Evolutionary conservation across 768 basidiomycete genomes (phyloP), one percentile per base, ranked within the genome.

Genomic region (Lactifluus piperatus): DNA sequence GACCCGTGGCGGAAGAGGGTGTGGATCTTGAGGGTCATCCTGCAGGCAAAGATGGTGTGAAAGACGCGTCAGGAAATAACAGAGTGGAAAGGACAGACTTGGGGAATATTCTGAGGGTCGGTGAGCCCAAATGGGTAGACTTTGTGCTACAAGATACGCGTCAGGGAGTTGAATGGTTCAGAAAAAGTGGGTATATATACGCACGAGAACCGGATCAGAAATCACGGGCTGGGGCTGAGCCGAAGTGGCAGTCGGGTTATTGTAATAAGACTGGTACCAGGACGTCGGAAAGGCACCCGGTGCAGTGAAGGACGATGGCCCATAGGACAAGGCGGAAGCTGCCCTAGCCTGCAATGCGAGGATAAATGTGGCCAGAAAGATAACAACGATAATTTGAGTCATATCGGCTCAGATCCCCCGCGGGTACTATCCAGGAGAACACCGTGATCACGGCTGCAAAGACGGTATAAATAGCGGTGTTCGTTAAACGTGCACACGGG

Each of bases 191-290:
- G 34, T 10, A 30, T 37, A 22, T 32, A 39, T 47, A 47, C 69
- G 56, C 62, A 86, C 87, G 27, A 78, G 77, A 32, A 88, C 79
- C 9, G 85, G 83, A 67, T 90, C 87, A 14, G 85, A 80, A 37
- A 90, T 78, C 58, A 88, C 77, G n/a, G 87, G 88, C 70, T 90
- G 88, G 4, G 82, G 82, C 67, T 90, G 88, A 0, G 77, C 81
- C 13, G 79, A 79, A 2, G 88, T 89, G 32, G 80, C 83, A 1
- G 85, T 88, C 32, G 88, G 86, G 62, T 78, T 71, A 69, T 88
- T 88, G 72, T 83, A 87, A 69, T 88, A 90, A 52, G 75, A 67
- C n/a, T 74, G 67, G 69, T 82, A 90, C 39, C 78, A 71, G 5
- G 83, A 79, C 2, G 85, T 85, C 1, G 87, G 86, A 68, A 87